Conservation (phyloP, 1,284 basidiomycete genomes). For the Cryptococcus jaspeensis region DNA sequence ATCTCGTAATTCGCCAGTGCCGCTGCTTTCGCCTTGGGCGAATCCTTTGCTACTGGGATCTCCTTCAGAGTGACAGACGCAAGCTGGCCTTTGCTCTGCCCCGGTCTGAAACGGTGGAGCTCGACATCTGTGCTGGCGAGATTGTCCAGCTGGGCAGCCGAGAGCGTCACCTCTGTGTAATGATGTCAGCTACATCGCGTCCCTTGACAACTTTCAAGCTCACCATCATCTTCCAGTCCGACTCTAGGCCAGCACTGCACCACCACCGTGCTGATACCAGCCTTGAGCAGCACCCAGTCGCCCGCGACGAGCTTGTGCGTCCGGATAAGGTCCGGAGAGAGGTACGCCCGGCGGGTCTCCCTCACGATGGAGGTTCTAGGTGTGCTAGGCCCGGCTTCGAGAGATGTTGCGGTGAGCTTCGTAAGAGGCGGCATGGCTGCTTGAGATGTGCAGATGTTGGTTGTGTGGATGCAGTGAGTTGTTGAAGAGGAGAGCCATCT, state of each 20-base stretch:
- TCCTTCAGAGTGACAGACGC: slow-evolving; percentile 27
- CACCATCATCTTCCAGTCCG: slow-evolving; percentile 38
- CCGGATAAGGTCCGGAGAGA: slow-evolving; percentile 42
- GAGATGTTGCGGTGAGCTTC: background rate
- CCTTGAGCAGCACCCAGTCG: slow-evolving; percentile 37
- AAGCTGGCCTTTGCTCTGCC: slow-evolving; percentile 19
- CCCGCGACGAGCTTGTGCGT: slow-evolving; percentile 44
- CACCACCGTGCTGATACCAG: slow-evolving; percentile 10
- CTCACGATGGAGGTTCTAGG: slow-evolving; percentile 8
- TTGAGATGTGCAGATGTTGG: background rate
- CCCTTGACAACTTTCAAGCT: slow-evolving; percentile 1
- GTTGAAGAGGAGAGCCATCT: too few species aligned
- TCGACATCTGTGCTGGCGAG: slow-evolving; percentile 24
- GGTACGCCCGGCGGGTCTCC: slow-evolving; percentile 33
- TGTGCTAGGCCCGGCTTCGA: slow-evolving; percentile 6
- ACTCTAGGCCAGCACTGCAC: slow-evolving; percentile 43
- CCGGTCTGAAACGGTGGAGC: slow-evolving; percentile 26
- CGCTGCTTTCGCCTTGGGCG: background rate
- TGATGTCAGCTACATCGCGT: background rate
- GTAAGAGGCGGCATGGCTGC: slow-evolving; percentile 1
- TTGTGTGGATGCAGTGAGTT: too few species aligned
- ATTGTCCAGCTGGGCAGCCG: slow-evolving; percentile 22
- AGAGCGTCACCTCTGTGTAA: slow-evolving; percentile 20
- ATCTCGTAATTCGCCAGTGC: slow-evolving; percentile 4
- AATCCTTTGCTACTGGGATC: background rate